These are phyloP conservation scores for Ceratobasidium sp. DNA, from an alignment of 1,284 basidiomycete species.

Conservation along the genomic window DNA sequence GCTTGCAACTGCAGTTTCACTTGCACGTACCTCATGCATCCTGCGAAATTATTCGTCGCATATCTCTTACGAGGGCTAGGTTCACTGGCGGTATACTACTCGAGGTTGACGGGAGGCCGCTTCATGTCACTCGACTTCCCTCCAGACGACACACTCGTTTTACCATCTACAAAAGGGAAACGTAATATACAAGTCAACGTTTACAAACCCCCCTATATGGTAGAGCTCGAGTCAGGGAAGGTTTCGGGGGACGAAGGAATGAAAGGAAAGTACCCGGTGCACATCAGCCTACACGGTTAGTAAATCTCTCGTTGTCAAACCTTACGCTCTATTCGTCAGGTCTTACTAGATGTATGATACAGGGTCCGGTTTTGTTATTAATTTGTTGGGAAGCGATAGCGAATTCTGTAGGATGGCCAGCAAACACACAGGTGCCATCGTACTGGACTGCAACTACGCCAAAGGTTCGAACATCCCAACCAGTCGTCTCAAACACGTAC, in stretches of 20 bases:
- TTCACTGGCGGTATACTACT: background rate
- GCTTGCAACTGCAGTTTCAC: conserved; percentile 7
- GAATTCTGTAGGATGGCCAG: conserved; percentile 31
- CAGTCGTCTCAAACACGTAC: background rate
- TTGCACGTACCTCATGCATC: background rate
- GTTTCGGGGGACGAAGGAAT: background rate
- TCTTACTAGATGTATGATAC: background rate
- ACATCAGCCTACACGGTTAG: conserved; percentile 44
- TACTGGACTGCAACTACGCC: conserved; percentile 42
- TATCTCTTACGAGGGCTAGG: background rate
- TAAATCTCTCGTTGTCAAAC: background rate
- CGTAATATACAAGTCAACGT: conserved; percentile 7
- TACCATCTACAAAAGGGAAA: background rate
- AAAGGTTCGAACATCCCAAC: conserved; percentile 4
- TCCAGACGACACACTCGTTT: background rate
- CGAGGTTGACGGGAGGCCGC: background rate
- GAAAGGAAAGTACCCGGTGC: conserved; percentile 32
- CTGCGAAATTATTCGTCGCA: background rate
- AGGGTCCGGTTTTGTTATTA: conserved; percentile 37
- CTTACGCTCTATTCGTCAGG: too few relatives aligned
- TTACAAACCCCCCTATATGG: conserved; percentile 9
- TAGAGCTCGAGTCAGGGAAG: background rate
- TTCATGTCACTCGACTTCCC: conserved; percentile 16
- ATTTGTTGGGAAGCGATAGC: conserved; percentile 18
- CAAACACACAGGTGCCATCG: background rate